phyloP scores from a whole-genome alignment of 148 eudicot species.

The Chenopodium suecicum region DNA sequence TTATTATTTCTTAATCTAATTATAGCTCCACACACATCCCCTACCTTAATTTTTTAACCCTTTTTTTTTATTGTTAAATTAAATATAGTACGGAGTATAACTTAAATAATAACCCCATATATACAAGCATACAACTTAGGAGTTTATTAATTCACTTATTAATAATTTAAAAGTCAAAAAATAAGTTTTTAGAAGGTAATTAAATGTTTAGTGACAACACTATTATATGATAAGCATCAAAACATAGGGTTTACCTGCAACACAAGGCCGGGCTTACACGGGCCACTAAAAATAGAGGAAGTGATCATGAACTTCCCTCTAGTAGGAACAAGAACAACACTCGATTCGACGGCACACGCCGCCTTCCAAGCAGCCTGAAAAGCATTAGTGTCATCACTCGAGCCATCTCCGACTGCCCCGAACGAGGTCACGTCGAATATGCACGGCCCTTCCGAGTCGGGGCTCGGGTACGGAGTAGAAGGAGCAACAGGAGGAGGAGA shows the following conservation, averaged over 20 bases:
- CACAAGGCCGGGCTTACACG: constrained; percentile 78
- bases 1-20: too few species aligned
- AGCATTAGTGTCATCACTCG: constrained; percentile 68
- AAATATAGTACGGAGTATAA: too few species aligned
- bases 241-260: constrained; percentile 51
- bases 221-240: not conserved
- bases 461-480: constrained; percentile 39
- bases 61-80: too few species aligned
- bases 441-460: constrained; percentile 37
- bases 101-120: too few species aligned
- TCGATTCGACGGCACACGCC: constrained; percentile 73
- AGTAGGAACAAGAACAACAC: constrained; percentile 54
- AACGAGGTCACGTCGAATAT: constrained; percentile 62
- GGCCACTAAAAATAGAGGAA: constrained; percentile 85
- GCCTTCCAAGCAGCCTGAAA: constrained; percentile 81
- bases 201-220: not conserved
- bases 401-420: constrained; percentile 86
- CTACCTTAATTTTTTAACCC: too few species aligned
- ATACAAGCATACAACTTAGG: too few species aligned
- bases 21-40: too few species aligned
- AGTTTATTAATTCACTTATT: too few species aligned
- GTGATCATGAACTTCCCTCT: constrained; percentile 55
- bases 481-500: constrained; percentile 21
- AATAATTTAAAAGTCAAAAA: too few species aligned
- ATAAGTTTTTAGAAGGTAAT: too few species aligned